phyloP scores from a whole-genome alignment of 192 early-diverging fungal species.

The Backusella parvicylindrica region DNA sequence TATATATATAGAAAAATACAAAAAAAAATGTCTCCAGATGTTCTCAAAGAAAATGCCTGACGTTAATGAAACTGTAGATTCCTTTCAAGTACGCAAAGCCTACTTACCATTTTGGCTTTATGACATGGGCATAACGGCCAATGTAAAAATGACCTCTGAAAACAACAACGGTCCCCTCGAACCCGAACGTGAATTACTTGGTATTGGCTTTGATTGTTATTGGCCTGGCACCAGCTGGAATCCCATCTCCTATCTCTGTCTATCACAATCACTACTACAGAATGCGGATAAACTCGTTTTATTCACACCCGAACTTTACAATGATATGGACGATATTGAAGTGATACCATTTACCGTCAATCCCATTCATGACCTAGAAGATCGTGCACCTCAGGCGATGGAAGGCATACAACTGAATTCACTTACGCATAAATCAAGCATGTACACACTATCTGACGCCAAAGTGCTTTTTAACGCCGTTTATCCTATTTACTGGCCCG shows the following conservation, averaged over 20 bases:
- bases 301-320: slow-evolving; percentile 5
- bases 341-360: slow-evolving; percentile 25
- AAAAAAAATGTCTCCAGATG: neutral
- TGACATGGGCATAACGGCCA: slow-evolving; percentile 20
- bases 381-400: neutral
- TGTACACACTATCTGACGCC: neutral
- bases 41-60: slow-evolving; percentile 18
- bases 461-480: slow-evolving; percentile 14
- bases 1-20: too few relatives aligned
- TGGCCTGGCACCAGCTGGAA: slow-evolving; percentile 30
- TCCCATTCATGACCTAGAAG: slow-evolving; percentile 17
- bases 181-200: neutral
- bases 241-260: slow-evolving; percentile 28
- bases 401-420: neutral
- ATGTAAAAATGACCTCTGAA: neutral
- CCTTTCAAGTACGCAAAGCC: slow-evolving; percentile 20
- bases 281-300: slow-evolving; percentile 10
- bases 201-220: slow-evolving; percentile 26
- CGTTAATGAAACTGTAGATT: slow-evolving; percentile 13
- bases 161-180: neutral
- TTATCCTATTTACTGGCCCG: slow-evolving; percentile 35
- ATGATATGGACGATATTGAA: slow-evolving; percentile 11
- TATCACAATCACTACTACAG: slow-evolving; percentile 7
- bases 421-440: neutral
- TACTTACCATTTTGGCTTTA: slow-evolving; percentile 35